Base-by-base conservation (phyloP, 345 rosid genomes). In the Populus alba region DNA sequence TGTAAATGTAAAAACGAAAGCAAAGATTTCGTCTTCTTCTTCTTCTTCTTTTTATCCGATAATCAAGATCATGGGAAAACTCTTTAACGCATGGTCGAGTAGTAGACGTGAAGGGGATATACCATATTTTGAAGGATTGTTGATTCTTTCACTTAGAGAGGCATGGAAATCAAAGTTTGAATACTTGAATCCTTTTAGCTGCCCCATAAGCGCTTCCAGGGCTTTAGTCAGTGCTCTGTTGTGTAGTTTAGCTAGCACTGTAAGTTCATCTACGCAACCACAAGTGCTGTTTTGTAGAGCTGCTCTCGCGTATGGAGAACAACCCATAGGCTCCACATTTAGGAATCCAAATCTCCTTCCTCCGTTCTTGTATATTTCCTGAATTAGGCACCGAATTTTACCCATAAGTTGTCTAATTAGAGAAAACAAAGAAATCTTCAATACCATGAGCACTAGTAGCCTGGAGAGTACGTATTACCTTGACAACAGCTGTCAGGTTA, bases 281-380 rank as follows among this genome's bases (percentile, higher is more conserved):
- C 84, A 72, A 8, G 45, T 80, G 31, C 72, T 62, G 10, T 31
- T 63, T 25, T 55, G 53, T 27, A 78, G 69, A 12, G 35, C 0
- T 23, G 75, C 73, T 72, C 70, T 57, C n/a, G 74, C 6, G 1
- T 7, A 1, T 35, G 90, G 92, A 15, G 39, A 5, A 38, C 85
- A 83, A 25, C 86, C 90, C 29, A 78, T 67, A 2, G 75, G 65
- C 38, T 68, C 82, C n/a, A 83, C 4, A 13, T 74, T 74, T 27
- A 82, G 33, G 47, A 89, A 72, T 70, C 87, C 90, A 68, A 89
- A 87, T 68, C 83, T 85, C 68, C 87, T 86, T 75, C 90, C 89
- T 68, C 90, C 90, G 37, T 38, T 23, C 67, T 73, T 73, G 47
- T 85, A 74, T 68, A 87, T 84, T 68, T 83, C 88, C 90, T 87